Percentiles rank a stretch among this genome's conserved stretches.
These are phyloP conservation scores for Rusavskia elegans DNA, from an alignment of 495 filamentous ascomycete species.

Conservation along the genomic window DNA sequence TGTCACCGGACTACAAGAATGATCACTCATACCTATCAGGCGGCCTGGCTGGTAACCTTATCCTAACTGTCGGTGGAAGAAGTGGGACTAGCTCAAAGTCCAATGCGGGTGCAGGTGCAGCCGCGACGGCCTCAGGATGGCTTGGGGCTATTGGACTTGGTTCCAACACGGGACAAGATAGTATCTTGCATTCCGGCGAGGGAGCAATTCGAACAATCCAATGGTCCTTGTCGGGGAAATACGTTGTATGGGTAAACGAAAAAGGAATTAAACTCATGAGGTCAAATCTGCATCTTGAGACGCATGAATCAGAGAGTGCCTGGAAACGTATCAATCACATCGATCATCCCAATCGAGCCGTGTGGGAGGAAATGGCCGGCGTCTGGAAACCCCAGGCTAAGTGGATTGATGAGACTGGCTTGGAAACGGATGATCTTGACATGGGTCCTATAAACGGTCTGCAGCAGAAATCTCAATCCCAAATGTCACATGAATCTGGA, in stretches of 20 bases:
- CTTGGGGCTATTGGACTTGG: slow-evolving; percentile 71
- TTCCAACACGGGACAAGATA: slow-evolving; percentile 65
- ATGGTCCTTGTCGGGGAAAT: slow-evolving; percentile 84
- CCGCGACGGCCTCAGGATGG: slow-evolving; percentile 81
- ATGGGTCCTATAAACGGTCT: slow-evolving; percentile 25
- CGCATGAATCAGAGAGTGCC: slow-evolving; percentile 57
- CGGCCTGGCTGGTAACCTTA: slow-evolving; percentile 73
- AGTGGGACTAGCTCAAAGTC: slow-evolving; percentile 62
- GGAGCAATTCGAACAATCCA: slow-evolving; percentile 79
- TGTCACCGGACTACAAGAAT: slow-evolving; percentile 83
- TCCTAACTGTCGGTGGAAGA: slow-evolving; percentile 72
- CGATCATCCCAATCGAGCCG: slow-evolving; percentile 58
- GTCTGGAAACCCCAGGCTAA: slow-evolving; percentile 86
- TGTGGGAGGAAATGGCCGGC: slow-evolving; percentile 86
- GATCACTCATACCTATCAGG: slow-evolving; percentile 82
- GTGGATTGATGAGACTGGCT: slow-evolving; percentile 71
- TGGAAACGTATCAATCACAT: slow-evolving; percentile 96
- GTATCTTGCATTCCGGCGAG: slow-evolving; percentile 79
- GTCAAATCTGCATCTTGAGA: slow-evolving; percentile 67
- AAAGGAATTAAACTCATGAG: slow-evolving; percentile 96
- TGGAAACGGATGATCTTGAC: slow-evolving; percentile 47
- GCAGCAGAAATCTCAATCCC: slow-evolving; percentile 19
- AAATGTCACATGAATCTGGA: slow-evolving; percentile 18
- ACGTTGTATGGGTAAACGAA: slow-evolving; percentile 88
- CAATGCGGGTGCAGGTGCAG: slow-evolving; percentile 61